Percentiles rank a stretch among this genome's conserved stretches.
phyloP scores from a whole-genome alignment of 331 rosid species.

The Pyrus hybrid region DNA sequence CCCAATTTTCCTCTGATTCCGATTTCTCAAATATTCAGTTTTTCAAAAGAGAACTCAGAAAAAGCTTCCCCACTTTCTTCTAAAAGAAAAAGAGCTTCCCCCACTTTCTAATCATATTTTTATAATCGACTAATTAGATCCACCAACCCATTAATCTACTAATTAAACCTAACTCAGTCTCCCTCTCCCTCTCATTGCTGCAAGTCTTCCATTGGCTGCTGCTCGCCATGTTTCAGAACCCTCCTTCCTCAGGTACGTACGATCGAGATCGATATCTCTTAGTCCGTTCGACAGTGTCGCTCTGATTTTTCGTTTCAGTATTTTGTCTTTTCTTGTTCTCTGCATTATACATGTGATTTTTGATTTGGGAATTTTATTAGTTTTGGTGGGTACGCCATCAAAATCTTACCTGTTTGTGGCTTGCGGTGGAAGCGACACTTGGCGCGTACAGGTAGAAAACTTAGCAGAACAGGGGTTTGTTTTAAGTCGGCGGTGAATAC shows the following conservation, averaged over 20 bases:
- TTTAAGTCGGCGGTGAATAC: slow-evolving; percentile 31
- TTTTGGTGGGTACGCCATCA: not conserved
- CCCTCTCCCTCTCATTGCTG: not conserved
- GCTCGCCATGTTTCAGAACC: not conserved
- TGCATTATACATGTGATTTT: too few species aligned
- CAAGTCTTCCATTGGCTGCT: not conserved
- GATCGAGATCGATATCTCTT: not conserved
- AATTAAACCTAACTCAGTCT: not conserved
- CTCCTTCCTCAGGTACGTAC: not conserved
- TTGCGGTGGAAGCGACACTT: not conserved
- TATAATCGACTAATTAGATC: not conserved
- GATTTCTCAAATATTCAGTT: too few species aligned
- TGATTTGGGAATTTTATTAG: too few species aligned
- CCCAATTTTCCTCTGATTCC: too few species aligned
- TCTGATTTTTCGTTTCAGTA: not conserved
- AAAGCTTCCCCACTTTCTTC: too few species aligned
- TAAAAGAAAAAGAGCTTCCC: too few species aligned
- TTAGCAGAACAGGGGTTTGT: not conserved
- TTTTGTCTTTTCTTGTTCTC: not conserved
- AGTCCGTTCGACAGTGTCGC: not conserved
- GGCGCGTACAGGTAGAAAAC: not conserved
- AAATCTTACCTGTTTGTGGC: not conserved
- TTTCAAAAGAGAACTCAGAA: too few species aligned
- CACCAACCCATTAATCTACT: not conserved
- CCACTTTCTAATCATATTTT: not conserved